Evolutionary conservation across 2,329 filamentous ascomycete genomes (phyloP), one percentile per base, ranked within the genome.

Genomic region (Fusarium domesticum): DNA sequence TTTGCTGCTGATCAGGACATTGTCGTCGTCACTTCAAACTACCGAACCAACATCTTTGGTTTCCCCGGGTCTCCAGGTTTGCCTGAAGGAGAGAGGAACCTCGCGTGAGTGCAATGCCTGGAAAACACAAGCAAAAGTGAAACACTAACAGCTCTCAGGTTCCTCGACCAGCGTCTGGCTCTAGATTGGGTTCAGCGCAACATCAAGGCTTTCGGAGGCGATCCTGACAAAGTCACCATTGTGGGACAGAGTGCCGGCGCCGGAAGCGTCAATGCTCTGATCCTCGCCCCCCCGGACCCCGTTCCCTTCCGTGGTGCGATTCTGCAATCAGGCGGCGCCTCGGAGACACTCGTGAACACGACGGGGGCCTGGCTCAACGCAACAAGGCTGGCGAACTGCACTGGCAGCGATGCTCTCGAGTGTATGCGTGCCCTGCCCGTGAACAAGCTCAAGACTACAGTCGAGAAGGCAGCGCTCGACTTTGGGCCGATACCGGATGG

Each of bases 191-290:
- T 78, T 23, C 70, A 72, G 42, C 70, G 70, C 35, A 78, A 73
- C 48, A 76, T 78, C 35, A 64, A 50, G 5, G 63, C 65, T 4
- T 77, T 78, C 31, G 74, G 74, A 15, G 75, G 75, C 12, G 66
- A 74, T 23, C 66, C 69, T 2, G 42, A 54, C 2, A 68, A 71
- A 33, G 71, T 79, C 6, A 76, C 72, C 2, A 62, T 80, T 20
- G 77, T 71, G 64, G 77, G 75, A 18, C 74, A 81, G 62, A 76
- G 71, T 1, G 74, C 77, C 0, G 77, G 77, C 2, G 74, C 4
- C 72, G 83, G 81, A 30, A 82, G 79, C 0, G 78, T 81, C 0
- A 57, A 62, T n/a, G 40, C 41, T 5, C 57, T 64, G 1, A 20
- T 64, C 8, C 56, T 55, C 0, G 42, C 52, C 28, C 64, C 64